Percentiles rank a stretch among this genome's conserved stretches.
Evolutionary conservation across 495 filamentous ascomycete species (phyloP).

Genomic region (Xylaria castorea): DNA sequence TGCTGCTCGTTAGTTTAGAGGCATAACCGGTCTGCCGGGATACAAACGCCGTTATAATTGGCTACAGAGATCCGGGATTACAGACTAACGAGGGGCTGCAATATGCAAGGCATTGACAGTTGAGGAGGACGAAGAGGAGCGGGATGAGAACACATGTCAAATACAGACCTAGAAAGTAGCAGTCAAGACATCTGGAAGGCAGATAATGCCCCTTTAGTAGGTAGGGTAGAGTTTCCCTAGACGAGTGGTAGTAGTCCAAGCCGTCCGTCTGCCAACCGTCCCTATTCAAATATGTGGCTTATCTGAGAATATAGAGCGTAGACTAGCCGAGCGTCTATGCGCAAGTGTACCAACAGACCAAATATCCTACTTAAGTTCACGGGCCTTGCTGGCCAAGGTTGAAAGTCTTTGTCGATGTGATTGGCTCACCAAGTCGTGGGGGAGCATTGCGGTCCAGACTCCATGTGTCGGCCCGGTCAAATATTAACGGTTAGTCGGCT

Average conservation of each 20-base stretch:
- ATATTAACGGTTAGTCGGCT: not conserved
- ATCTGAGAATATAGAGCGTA: not conserved
- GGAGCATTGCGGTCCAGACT: constrained; percentile 9
- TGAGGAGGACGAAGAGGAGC: not conserved
- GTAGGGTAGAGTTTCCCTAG: not conserved
- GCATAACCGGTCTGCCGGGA: constrained; percentile 19
- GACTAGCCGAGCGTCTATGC: constrained; percentile 12
- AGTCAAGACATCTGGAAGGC: not conserved
- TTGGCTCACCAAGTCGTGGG: constrained; percentile 10
- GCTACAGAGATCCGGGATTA: constrained; percentile 3
- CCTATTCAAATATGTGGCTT: not conserved
- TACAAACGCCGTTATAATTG: constrained; percentile 15
- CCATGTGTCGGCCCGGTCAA: not conserved
- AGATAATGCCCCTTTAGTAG: not conserved
- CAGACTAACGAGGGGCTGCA: constrained; percentile 21
- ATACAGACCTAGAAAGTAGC: not conserved
- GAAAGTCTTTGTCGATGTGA: not conserved
- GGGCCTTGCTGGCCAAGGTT: constrained; percentile 1
- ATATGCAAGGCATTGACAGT: constrained; percentile 24
- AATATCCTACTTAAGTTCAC: not conserved
- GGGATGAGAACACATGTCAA: not conserved
- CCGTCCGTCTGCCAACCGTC: not conserved
- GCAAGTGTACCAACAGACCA: constrained; percentile 16
- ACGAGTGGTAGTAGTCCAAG: not conserved
- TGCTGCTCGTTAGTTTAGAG: not conserved